Base-by-base conservation (phyloP, 345 rosid genomes). In the Aquilaria sinensis region DNA sequence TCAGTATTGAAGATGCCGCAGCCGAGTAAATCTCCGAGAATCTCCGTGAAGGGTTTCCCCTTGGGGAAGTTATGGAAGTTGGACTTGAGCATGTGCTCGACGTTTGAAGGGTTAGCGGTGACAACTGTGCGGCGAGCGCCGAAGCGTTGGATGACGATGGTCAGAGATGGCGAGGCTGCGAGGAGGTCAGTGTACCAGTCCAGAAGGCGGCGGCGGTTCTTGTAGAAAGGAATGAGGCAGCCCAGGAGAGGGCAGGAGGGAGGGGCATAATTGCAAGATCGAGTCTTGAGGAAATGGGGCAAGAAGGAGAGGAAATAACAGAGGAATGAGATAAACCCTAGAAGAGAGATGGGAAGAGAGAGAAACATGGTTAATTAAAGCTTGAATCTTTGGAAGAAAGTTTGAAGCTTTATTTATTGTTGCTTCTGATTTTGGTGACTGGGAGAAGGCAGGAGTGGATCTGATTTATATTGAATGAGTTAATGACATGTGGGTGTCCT, bases 1-100 rank as follows among this genome's bases (percentile, higher is more conserved):
- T 90, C 97, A 1, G 77, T 85, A 59, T 84, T 90, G 64, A 90
- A 90, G 23, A 90, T 90, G 2, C 97, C 97, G 3, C 78, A 66
- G 30, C 97, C 97, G 12, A 90, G 93, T 50, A 90, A 68, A 60
- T 90, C 97, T 0, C 96, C 92, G 5, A 90, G 86, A 57, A 90
- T 78, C 33, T 78, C 86, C 2, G 89, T 82, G 60, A 90, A 90
- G 56, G 91, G 89, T 58, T 75, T 74, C n/a, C 97, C 97, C 70
- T 90, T 90, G 6, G 97, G 97, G 69, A 77, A 88, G 76, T 90
- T 88, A 4, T 12, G 33, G 74, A 90, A 90, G 57, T 83, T 79
- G 31, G 78, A 70, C 62, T 75, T 90, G 66, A 88, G 93, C 23
- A 90, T 67, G 69, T 90, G 67, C 66, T 88, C 93, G 1, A 90